These are phyloP conservation scores for Sugiyamaella xylanicola DNA, from an alignment of 1,139 yeast species.

Conservation along the genomic window DNA sequence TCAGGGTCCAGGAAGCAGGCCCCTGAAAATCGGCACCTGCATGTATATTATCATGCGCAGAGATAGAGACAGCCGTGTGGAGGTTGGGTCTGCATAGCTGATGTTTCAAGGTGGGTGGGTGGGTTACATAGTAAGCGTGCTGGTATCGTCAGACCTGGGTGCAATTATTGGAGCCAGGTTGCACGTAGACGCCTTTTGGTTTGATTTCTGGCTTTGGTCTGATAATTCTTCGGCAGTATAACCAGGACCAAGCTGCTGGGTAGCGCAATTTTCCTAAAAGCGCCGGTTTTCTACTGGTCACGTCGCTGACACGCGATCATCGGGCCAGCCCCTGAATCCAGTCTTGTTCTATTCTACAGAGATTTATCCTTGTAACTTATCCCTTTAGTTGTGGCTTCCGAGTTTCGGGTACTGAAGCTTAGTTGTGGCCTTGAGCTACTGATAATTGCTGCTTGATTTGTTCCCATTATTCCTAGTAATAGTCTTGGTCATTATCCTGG, in stretches of 20 bases:
- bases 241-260: no score
- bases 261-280: no score
- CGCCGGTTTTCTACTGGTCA: no score
- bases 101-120: not conserved
- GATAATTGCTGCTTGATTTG: not conserved
- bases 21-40: constrained; percentile 6
- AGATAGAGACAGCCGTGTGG: not conserved
- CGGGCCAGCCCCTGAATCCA: no score
- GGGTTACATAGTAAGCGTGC: not conserved
- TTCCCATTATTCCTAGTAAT: not conserved
- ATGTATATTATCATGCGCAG: not conserved
- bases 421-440: not conserved
- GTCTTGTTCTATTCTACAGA: no score
- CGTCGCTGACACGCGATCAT: no score
- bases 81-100: not conserved
- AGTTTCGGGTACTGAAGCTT: no score
- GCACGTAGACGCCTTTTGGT: no score
- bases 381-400: no score
- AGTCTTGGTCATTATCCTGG: not conserved
- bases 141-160: not conserved
- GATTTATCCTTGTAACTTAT: no score
- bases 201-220: no score
- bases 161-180: not conserved
- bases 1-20: not conserved
- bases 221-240: no score